Evolutionary conservation across 2,329 filamentous ascomycete genomes (phyloP).

Genomic region (Cordyceps fumosorosea): DNA sequence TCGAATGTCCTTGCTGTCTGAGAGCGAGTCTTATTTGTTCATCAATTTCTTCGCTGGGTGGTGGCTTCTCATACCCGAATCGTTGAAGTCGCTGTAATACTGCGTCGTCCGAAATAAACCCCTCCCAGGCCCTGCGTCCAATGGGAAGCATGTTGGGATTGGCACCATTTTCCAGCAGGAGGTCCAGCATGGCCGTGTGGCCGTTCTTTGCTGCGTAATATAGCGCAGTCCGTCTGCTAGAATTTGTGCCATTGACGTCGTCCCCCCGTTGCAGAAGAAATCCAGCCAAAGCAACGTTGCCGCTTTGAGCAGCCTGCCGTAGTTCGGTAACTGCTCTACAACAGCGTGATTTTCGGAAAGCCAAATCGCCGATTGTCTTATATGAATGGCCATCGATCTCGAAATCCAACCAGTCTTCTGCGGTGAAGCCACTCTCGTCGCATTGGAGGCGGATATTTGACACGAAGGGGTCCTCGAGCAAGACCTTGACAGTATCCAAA

Average conservation of each 20-base stretch:
- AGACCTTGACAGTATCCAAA: conserved; percentile 16
- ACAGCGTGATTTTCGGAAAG: conserved; percentile 23
- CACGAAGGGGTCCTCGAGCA: conserved; percentile 14
- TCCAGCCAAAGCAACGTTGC: background rate
- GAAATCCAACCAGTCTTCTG: background rate
- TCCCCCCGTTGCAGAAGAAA: conserved; percentile 14
- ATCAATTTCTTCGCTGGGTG: no score
- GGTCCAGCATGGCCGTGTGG: conserved; percentile 19
- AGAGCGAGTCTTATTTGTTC: no score
- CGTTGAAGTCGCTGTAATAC: background rate
- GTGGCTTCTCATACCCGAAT: background rate
- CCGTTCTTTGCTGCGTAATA: conserved; percentile 21
- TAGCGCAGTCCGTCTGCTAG: conserved; percentile 22
- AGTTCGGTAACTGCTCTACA: conserved; percentile 21
- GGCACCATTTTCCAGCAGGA: conserved; percentile 1
- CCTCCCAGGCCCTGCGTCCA: background rate
- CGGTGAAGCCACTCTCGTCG: background rate
- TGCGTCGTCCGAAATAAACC: background rate
- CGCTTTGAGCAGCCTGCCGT: conserved; percentile 20
- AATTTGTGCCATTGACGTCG: conserved; percentile 20
- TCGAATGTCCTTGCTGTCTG: no score
- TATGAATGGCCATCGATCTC: conserved; percentile 15
- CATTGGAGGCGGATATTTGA: background rate
- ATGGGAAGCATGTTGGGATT: background rate
- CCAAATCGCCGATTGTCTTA: conserved; percentile 20